Percentiles rank a stretch among this genome's conserved stretches.
Evolutionary conservation across 768 basidiomycete species (phyloP).

Genomic region (Tricholoma sp.): DNA sequence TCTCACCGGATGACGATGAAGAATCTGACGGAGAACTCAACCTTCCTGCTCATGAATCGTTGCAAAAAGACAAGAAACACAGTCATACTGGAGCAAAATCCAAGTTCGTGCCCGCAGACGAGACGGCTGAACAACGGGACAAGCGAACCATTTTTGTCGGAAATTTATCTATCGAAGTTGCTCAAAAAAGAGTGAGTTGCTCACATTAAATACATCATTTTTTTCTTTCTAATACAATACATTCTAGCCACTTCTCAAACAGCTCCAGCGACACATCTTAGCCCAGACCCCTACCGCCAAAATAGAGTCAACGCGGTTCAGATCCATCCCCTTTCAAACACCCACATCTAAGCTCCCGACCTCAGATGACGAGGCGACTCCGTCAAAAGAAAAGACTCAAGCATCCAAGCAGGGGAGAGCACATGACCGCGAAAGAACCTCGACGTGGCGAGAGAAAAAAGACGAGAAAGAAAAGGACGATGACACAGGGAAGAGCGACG

Average conservation of each 20-base stretch:
- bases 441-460: conserved; percentile 50
- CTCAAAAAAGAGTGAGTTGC: conserved; percentile 63
- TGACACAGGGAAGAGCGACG: conserved; percentile 35
- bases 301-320: conserved; percentile 91
- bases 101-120: conserved; percentile 59
- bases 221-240: conserved; percentile 1
- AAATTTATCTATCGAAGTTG: conserved; percentile 75
- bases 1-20: conserved; percentile 12
- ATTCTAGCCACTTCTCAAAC: conserved; percentile 67
- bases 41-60: conserved; percentile 56
- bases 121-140: conserved; percentile 70
- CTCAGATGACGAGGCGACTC: conserved; percentile 24
- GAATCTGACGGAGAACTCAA: conserved; percentile 6
- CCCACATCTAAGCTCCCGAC: conserved; percentile 65
- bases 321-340: conserved; percentile 85
- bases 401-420: conserved; percentile 29
- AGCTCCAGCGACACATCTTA: conserved; percentile 73
- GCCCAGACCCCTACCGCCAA: conserved; percentile 67
- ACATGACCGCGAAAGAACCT: conserved; percentile 56
- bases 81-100: conserved; percentile 19
- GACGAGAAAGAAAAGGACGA: conserved; percentile 34
- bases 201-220: background rate
- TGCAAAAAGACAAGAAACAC: conserved; percentile 34
- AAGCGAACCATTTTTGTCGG: conserved; percentile 89
- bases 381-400: conserved; percentile 19